phyloP scores from a whole-genome alignment of 192 early-diverging fungal genomes.

The Chytriomyces sp. region DNA sequence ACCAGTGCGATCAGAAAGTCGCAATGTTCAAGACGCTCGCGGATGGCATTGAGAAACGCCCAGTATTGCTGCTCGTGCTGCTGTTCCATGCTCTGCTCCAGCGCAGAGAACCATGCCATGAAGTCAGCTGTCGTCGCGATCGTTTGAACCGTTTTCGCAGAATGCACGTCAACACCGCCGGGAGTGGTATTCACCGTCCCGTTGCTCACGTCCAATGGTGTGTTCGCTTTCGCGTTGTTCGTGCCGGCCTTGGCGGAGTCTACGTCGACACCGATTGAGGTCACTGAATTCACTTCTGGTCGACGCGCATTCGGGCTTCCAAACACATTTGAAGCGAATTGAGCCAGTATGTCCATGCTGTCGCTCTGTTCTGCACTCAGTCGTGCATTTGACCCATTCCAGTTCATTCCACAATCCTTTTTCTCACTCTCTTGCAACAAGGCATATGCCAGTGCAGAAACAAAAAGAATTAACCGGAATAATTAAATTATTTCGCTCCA shows the following conservation, averaged over 20 bases:
- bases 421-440: no score
- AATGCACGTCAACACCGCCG: background rate
- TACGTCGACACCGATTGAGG: background rate
- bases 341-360: background rate
- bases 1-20: slow-evolving; percentile 67
- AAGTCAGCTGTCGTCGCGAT: slow-evolving; percentile 93
- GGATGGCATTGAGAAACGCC: slow-evolving; percentile 61
- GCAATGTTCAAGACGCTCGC: slow-evolving; percentile 56
- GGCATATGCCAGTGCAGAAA: background rate
- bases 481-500: background rate
- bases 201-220: background rate
- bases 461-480: background rate
- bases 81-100: slow-evolving; percentile 81
- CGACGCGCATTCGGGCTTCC: background rate
- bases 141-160: background rate
- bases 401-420: no score
- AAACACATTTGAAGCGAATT: background rate
- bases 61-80: slow-evolving; percentile 85
- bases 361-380: slow-evolving; percentile 1
- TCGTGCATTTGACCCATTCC: no score
- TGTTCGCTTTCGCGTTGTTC: background rate
- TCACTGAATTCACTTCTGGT: background rate
- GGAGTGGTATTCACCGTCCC: no score
- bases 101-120: slow-evolving; percentile 86
- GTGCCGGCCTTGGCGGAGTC: background rate